Conservation (phyloP, 2,329 filamentous ascomycete species). For the Juglanconis sp. region DNA sequence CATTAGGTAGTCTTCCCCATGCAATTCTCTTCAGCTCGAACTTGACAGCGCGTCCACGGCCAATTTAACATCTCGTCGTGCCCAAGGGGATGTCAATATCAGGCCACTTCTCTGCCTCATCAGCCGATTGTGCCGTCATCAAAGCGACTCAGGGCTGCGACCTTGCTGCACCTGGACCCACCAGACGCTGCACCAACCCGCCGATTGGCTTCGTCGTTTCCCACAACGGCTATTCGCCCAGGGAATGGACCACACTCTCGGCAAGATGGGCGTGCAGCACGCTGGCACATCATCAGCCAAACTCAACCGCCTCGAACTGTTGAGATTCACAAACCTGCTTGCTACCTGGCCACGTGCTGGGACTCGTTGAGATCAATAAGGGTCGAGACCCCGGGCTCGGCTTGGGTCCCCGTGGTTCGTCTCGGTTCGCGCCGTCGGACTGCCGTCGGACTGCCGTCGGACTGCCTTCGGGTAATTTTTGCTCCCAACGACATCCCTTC, state of each 20-base stretch:
- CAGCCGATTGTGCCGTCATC: slow-evolving; percentile 17
- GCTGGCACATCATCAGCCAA: too few relatives aligned
- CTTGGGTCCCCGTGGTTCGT: not conserved
- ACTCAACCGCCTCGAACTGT: too few relatives aligned
- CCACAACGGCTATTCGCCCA: too few relatives aligned
- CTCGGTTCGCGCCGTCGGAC: not conserved
- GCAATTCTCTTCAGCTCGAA: not conserved
- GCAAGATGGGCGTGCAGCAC: too few relatives aligned
- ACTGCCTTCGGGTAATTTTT: too few relatives aligned
- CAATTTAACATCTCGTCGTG: not conserved
- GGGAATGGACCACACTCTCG: too few relatives aligned
- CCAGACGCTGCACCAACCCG: not conserved
- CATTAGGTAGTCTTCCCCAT: too few relatives aligned
- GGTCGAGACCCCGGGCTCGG: not conserved
- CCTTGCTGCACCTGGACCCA: not conserved
- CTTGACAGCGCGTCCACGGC: not conserved
- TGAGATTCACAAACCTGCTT: too few relatives aligned
- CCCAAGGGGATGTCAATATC: not conserved
- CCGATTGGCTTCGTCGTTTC: not conserved
- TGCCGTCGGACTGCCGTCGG: not conserved
- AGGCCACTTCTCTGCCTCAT: slow-evolving; percentile 12
- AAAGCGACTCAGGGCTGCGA: not conserved
- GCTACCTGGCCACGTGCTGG: too few relatives aligned
- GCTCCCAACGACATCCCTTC: not conserved
- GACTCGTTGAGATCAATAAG: too few relatives aligned